Evolutionary conservation across 208 protist species (phyloP), one percentile per base, ranked within the genome.

Genomic region (Leishmania gerbilli): DNA sequence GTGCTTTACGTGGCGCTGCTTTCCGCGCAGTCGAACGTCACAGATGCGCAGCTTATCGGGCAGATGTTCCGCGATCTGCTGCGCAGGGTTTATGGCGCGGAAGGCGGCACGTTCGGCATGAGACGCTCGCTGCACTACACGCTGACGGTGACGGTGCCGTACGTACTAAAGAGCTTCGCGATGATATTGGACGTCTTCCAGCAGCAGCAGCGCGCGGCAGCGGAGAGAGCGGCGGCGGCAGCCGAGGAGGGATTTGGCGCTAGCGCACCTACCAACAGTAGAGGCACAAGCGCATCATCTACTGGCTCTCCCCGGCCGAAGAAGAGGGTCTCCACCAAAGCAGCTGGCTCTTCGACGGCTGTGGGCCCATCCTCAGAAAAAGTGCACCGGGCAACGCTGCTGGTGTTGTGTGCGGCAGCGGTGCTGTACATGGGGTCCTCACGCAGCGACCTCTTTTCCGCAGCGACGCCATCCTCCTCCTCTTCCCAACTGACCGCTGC

Each of bases 1-100:
- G 72, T 81, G 31, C 51, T 85, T 0, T 85, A 85, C 77, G 62
- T 85, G 17, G 82, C 77, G 0, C 77, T 85, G 0, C 77, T 85
- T 34, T 47, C 77, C 37, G 49, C 72, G 0, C 69, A 85, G 51
- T 27, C 77, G 13, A 76, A 76, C 71, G 62, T 65, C 13, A 51
- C 62, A 6, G 82, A 85, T 40, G 82, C 74, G 72, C 77, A 79
- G 55, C 62, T 75, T 40, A 58, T 85, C 40, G 51, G 42, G 1
- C 34, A 81, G 31, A 53, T 42, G 37, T 77, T 85, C 4, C 56
- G 77, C 1, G 64, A 76, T 17, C 13, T 71, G 21, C 71, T 85
- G 74, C 77, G 82, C 6, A 47, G 15, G 11, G 82, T 56, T 19
- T 85, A 85, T 74, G 74, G 74, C 72, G 65, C 51, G 19, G 62